phyloP scores from a whole-genome alignment of 768 basidiomycete species.

The Amanita polypyramis region DNA sequence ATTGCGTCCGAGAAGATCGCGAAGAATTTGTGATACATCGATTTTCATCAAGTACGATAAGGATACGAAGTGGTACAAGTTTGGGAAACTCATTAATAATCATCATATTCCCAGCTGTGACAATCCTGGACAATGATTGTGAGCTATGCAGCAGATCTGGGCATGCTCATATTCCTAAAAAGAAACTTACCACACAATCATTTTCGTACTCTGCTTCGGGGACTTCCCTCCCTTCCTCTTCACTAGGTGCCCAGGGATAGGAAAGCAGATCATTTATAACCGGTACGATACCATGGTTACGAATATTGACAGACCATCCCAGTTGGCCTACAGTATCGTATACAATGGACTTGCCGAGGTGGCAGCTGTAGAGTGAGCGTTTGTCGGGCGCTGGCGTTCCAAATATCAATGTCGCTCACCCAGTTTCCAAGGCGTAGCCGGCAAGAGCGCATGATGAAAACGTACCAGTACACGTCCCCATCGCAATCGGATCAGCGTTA shows the following conservation, averaged over 20 bases:
- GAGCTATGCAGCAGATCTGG: neutral
- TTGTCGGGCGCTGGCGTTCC: neutral
- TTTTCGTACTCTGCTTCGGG: slow-evolving; percentile 42
- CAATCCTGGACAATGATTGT: slow-evolving; percentile 40
- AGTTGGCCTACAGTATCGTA: slow-evolving; percentile 88
- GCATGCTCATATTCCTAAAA: neutral
- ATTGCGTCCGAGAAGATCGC: too few species aligned
- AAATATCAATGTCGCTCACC: slow-evolving; percentile 26
- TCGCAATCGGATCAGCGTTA: slow-evolving; percentile 90
- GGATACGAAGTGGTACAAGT: too few species aligned
- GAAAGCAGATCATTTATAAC: slow-evolving; percentile 68
- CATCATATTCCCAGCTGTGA: slow-evolving; percentile 61
- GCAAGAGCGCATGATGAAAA: slow-evolving; percentile 73
- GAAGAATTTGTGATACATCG: neutral
- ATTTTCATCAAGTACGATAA: neutral
- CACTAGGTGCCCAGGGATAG: slow-evolving; percentile 59
- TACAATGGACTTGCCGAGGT: slow-evolving; percentile 74
- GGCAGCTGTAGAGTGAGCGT: slow-evolving; percentile 46
- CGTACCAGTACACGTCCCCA: slow-evolving; percentile 79
- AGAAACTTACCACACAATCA: slow-evolving; percentile 58
- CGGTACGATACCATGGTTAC: slow-evolving; percentile 69
- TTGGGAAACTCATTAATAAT: slow-evolving; percentile 16
- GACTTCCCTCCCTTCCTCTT: slow-evolving; percentile 53
- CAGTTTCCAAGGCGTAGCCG: slow-evolving; percentile 84
- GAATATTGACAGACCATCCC: slow-evolving; percentile 77